Base-by-base conservation (phyloP, 306 rosid genomes). In the Spatholobus suberectus region DNA sequence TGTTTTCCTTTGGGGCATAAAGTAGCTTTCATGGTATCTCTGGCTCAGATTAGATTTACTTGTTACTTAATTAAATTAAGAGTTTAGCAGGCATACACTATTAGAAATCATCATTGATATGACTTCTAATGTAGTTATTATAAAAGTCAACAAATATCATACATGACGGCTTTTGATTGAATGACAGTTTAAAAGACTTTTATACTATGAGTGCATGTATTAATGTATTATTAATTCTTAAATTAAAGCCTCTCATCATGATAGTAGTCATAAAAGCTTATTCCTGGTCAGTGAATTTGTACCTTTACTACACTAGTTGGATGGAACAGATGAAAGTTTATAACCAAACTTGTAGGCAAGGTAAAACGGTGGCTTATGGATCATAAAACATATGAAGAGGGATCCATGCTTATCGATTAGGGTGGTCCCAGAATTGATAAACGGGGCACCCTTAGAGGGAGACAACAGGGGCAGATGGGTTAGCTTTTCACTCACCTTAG, bases 381-480 rank as follows among this genome's bases (percentile, higher is more conserved):
- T 38, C 24, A 8, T 55, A 57, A 54, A 77, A 59, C 40, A 47
- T 27, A 18, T 32, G 44, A 46, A 69, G 37, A 24, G 38, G 23
- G 23, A 65, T 29, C 21, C 68, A 73, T 74, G 82, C 41, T 40
- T 81, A 71, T 59, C 59, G 74, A 78, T 87, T 63, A 75, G 49
- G 40, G 86, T 81, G 92, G 89, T 79, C 84, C 93, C 77, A 44
- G 20, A 43, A 72, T 77, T 78, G 87, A 77, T 85, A 68, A 77
- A 58, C 73, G 58, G 89, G 83, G 74, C 77, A 77, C 57, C 73
- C 76, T 67, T 41, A 54, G 84, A 79, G 40, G 35, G 79, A 82
- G n/a, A 75, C 81, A 81, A 66, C 72, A 68, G 59, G 49, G 80
- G 40, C 47, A 82, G 32, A 84, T 78, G 62, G 62, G 84, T 81